Evolutionary conservation across 73 alveolate genomes (phyloP), one percentile per base, ranked within the genome.

Genomic region (Symbiodinium natans): DNA sequence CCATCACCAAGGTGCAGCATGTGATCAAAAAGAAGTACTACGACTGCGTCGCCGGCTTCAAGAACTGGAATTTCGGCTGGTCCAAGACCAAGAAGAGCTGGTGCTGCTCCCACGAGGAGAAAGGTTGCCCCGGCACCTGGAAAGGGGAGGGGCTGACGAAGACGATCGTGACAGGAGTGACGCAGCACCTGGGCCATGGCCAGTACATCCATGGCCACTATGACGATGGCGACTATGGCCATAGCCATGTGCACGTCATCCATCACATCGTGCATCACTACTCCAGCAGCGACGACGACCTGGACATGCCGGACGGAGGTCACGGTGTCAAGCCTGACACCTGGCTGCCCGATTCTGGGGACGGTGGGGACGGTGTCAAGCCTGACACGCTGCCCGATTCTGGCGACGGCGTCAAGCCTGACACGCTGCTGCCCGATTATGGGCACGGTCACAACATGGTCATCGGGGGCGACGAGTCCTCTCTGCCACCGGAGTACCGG

Each of bases 61-160:
- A 31, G 84, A 87, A 87, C 84, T 87, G 94, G 94, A 43, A 86
- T 17, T 13, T 2, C 25, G 94, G 94, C 41, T 87, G 94, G 94
- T 87, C 94, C 33, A 19, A n/a, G 17, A 38, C 85, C 34, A 87
- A 87, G 84, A 87, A 87, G 84, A 3, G 68, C 41, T 87, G 94
- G 94, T 87, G 94, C 85, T 87, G 94, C 41, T 5, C 43, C 34
- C 83, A 87, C 84, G 43, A 87, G 86, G 29, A 63, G 41, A 38
- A 9, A 41, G 94, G 94, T 68, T 87, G 94, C 71, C 94, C 94
- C n/a, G 94, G 94, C 63, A 52, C 68, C 13, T 52, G 77, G 77
- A 15, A 21, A 63, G 77, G 77, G 34, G 34, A 63, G 17, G 77
- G 77, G 40, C 36, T 86, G 56, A 48, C 93, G 39, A 86, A 86